Base-by-base conservation (phyloP, 2,329 filamentous ascomycete genomes). In the Hymenoscyphus repandus region DNA sequence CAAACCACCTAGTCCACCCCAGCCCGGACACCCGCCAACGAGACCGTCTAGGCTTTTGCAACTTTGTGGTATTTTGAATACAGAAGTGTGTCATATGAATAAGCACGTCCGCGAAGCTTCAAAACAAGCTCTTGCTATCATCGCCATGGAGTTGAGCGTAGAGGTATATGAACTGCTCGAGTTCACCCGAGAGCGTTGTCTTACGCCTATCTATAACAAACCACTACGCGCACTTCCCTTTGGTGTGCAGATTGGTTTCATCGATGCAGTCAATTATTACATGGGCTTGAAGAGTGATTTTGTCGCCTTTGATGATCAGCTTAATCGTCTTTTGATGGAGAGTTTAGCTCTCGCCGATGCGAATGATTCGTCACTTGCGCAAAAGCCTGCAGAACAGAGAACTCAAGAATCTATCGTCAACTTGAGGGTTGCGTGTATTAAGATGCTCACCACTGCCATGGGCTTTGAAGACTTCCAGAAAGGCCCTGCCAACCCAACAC, bases 241-340 rank as follows among this genome's bases (percentile, higher is more conserved):
- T 65, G 79, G 89, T 5, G 92, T 90, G 2, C 95, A 99, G 71
- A 99, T 99, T 59, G 95, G 93, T 3, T 97, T 95, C 65, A 96
- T 99, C 60, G 95, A 99, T 66, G 93, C 93, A 1, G 90, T 99
- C 65, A 96, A 90, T 0, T 99, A 95, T 69, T 95, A 95, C 65
- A 80, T 99, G 72, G 85, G 86, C 50, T 76, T 99, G 44, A 92
- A 95, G 66, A 83, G 86, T 44, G 87, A 93, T 58, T 92, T 96
- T 63, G 83, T 99, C 22, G 82, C 85, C 6, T 96, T 97, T 66
- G 93, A 96, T 58, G 92, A 97, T 45, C 84, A 91, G 56, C 77
- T 97, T 22, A 95, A 93, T 59, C 82, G 93, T 40, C 74, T 99
- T 38, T 78, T 99, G 53, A 88, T 95, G 80, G 93, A 99, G 70